Evolutionary conservation across 805 yeast genomes (phyloP), one percentile per base, ranked within the genome.

Genomic region (Teunomyces barrocoloradensis): DNA sequence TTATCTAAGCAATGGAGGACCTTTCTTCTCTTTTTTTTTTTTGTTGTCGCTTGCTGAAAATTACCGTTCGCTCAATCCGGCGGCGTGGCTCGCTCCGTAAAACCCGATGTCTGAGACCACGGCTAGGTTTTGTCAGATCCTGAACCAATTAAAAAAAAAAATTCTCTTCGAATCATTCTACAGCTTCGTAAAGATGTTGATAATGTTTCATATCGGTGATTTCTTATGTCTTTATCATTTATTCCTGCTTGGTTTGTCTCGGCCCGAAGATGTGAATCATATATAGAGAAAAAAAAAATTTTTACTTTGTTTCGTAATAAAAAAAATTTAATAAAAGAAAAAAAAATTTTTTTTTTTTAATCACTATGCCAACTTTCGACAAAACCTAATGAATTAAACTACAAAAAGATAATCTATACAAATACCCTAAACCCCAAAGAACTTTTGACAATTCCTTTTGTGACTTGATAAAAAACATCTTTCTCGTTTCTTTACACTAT

Each of bases 41-140:
- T 35, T 9, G 3, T 20, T 36, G 25, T 36, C 27, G 21, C 6
- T 59, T 58, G 39, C 21, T 18, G 10, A 18, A 36, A 25, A 25
- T 12, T 25, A 39, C 20, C 32, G 30, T 39, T 12, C 5, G 33
- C 28, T 6, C 20, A 23, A 13, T 25, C n/a, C n/a, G 27, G 28
- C n/a, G 27, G 28, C 13, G 28, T 23, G 10, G 6, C 18, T 39
- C 42, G 27, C 27, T n/a, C 27, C 27, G 27, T 25, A 25, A 25
- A 25, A 25, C 11, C 27, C 27, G 27, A 25, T 25, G 27, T 25
- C 27, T 25, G 27, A 25, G 27, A 25, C 27, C 27, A 25, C 27
- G 27, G 27, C 27, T 25, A 9, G 27, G 27, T 25, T 3, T 7
- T 7, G 4, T 25, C 27, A 25, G 10, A 25, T 25, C 11, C 11